A percentile compares a stretch with the other conserved stretches of the same genome.
Evolutionary conservation across 2,329 filamentous ascomycete species (phyloP).

Genomic region (Onygenales sp.): DNA sequence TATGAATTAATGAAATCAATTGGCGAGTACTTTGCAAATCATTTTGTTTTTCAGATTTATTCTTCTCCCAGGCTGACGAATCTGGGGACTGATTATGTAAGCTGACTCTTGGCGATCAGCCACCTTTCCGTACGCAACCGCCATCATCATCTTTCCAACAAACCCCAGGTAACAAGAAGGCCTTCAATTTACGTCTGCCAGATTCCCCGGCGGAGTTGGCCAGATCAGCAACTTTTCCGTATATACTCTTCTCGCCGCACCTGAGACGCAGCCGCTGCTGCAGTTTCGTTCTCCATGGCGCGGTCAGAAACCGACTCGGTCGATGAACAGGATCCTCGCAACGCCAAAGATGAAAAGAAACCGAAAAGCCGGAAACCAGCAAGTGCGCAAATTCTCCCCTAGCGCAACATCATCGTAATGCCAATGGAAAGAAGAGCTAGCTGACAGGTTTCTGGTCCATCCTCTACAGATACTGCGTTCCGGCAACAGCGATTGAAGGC

Average conservation of each 20-base stretch:
- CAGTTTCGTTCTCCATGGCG: neutral
- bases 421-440: neutral
- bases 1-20: neutral
- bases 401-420: conserved; percentile 8
- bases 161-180: neutral
- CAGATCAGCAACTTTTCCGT: neutral
- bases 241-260: neutral
- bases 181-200: neutral
- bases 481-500: conserved; percentile 94
- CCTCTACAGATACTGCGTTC: conserved; percentile 73
- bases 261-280: neutral
- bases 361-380: conserved; percentile 86
- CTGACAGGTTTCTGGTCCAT: neutral
- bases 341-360: conserved; percentile 54
- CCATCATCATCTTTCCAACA: neutral
- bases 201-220: neutral
- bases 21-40: neutral
- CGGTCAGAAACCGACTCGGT: conserved; percentile 28
- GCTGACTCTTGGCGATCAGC: neutral
- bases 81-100: no score
- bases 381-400: conserved; percentile 47
- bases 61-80: neutral
- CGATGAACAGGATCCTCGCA: conserved; percentile 33
- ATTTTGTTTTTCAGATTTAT: no score
- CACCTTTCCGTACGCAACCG: neutral